Percentiles rank a stretch among this genome's conserved stretches.
Evolutionary conservation across 139 green algal species (phyloP).

Genomic region (Chlamydomonas schloesseri): DNA sequence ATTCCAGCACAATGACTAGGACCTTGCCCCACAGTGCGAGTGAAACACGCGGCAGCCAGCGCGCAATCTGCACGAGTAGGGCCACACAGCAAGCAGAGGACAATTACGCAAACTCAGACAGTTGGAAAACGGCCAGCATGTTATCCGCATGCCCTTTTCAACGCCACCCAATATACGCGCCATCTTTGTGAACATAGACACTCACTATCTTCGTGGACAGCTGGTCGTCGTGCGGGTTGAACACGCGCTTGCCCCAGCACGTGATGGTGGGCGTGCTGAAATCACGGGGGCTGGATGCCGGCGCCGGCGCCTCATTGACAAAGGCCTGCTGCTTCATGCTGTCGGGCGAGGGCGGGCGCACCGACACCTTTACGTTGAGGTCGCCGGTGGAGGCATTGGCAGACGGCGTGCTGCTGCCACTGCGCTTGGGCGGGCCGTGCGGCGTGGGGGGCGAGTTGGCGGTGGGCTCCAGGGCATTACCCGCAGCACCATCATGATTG

Average conservation of each 20-base stretch:
- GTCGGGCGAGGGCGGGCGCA: not conserved
- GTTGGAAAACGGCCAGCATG: too few relatives aligned
- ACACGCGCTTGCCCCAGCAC: not conserved
- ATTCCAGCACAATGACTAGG: slow-evolving; percentile 34
- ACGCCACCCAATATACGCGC: too few relatives aligned
- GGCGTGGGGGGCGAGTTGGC: too few relatives aligned
- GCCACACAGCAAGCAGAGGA: too few relatives aligned
- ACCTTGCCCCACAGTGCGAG: slow-evolving; percentile 20
- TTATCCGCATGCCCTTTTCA: too few relatives aligned
- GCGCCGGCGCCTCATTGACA: not conserved
- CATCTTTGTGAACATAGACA: not conserved
- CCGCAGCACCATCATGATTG: too few relatives aligned
- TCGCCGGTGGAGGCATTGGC: not conserved
- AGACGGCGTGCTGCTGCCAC: not conserved
- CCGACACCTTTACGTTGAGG: not conserved
- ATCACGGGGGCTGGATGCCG: not conserved
- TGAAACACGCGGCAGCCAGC: slow-evolving; percentile 13
- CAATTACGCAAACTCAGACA: too few relatives aligned
- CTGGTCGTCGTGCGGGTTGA: slow-evolving; percentile 7
- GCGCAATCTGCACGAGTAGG: slow-evolving; percentile 21
- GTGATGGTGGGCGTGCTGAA: not conserved
- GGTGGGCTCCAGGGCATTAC: too few relatives aligned
- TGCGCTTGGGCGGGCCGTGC: not conserved
- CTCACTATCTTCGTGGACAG: too few relatives aligned
- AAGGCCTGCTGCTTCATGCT: not conserved